These are phyloP conservation scores for Tuber indicum DNA, from an alignment of 495 filamentous ascomycete genomes.

Conservation along the genomic window DNA sequence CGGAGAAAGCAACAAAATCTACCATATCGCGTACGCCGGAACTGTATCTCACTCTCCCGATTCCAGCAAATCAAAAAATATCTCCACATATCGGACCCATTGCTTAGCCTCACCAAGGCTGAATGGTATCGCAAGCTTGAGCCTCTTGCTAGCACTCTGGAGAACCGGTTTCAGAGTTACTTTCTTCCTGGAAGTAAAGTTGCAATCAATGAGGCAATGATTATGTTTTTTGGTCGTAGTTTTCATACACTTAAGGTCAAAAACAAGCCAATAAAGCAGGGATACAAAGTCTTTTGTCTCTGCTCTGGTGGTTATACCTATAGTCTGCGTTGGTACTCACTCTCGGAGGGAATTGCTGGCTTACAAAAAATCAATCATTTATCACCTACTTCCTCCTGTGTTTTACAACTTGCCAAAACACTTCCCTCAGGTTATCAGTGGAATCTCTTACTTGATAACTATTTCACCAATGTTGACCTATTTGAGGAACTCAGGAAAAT, in stretches of 20 bases:
- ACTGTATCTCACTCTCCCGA: neutral
- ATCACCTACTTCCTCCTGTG: neutral
- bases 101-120: neutral
- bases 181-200: constrained; percentile 11
- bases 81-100: constrained; percentile 8
- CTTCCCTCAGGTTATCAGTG: neutral
- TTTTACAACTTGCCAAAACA: constrained; percentile 2
- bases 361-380: neutral
- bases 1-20: neutral
- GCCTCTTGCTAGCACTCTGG: neutral
- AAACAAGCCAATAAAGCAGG: constrained; percentile 18
- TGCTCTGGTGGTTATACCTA: constrained; percentile 2
- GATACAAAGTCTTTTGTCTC: constrained; percentile 11
- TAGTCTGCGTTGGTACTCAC: neutral
- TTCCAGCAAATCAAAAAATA: constrained; percentile 10
- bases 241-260: constrained; percentile 14
- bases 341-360: neutral
- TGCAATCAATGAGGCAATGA: constrained; percentile 18
- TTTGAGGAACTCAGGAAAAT: constrained; percentile 2
- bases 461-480: neutral
- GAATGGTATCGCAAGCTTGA: constrained; percentile 9
- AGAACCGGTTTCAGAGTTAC: neutral
- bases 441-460: constrained; percentile 15
- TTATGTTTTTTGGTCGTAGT: constrained; percentile 12
- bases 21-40: neutral